Percentiles rank a stretch among this genome's conserved stretches.
Conservation (phyloP, 2,329 filamentous ascomycete genomes). For the Aspergillus brunneoviolaceus region DNA sequence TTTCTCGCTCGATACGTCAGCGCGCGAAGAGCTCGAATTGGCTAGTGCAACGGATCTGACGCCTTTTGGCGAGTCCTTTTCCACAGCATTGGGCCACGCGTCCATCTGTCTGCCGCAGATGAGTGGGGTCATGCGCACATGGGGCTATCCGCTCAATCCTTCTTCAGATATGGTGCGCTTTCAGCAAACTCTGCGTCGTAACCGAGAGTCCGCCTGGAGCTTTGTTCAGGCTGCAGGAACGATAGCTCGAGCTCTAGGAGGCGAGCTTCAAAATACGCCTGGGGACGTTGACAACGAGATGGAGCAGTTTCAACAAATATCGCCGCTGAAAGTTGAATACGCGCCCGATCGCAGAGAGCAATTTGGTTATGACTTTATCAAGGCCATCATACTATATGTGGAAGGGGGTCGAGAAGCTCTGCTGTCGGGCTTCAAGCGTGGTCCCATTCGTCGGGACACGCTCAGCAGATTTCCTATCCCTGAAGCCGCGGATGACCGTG, state of each 20-base stretch:
- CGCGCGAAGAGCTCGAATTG: conserved; percentile 32
- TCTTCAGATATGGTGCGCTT: conserved; percentile 51
- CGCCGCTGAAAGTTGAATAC: conserved; percentile 47
- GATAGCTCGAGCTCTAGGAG: conserved; percentile 57
- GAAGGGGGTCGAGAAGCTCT: conserved; percentile 58
- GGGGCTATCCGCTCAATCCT: conserved; percentile 62
- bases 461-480: conserved; percentile 54
- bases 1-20: conserved; percentile 50
- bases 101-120: conserved; percentile 55
- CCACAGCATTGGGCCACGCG: conserved; percentile 44
- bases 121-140: conserved; percentile 54
- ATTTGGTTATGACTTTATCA: conserved; percentile 65
- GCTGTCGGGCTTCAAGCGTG: conserved; percentile 57
- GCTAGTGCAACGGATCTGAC: conserved; percentile 28
- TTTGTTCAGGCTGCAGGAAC: conserved; percentile 64
- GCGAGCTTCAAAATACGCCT: conserved; percentile 48
- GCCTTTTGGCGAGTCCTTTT: conserved; percentile 41
- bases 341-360: conserved; percentile 45
- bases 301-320: conserved; percentile 51
- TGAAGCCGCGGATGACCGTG: conserved; percentile 49
- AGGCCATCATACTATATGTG: conserved; percentile 62
- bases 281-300: conserved; percentile 39
- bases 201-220: conserved; percentile 56
- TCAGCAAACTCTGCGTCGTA: conserved; percentile 57
- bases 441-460: conserved; percentile 41